phyloP scores from a whole-genome alignment of 495 filamentous ascomycete genomes.

The Neohortaea acidophila region DNA sequence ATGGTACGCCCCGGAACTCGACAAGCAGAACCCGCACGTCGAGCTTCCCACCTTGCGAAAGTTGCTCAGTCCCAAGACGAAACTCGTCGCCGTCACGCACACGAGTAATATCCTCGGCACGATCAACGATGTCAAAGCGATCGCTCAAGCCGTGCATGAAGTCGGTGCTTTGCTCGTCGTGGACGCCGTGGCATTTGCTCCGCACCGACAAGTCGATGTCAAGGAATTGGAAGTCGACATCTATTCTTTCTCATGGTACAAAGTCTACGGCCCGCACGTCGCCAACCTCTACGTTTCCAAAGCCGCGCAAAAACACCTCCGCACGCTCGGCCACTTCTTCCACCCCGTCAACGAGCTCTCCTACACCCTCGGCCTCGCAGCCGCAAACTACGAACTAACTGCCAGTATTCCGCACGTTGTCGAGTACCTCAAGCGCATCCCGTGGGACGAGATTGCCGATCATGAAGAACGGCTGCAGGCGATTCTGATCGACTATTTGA shows the following conservation, averaged over 20 bases:
- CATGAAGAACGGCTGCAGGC: constrained; percentile 48
- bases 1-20: constrained; percentile 46
- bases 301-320: constrained; percentile 33
- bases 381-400: constrained; percentile 50
- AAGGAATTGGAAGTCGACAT: constrained; percentile 50
- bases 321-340: constrained; percentile 51
- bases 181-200: constrained; percentile 55
- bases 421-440: constrained; percentile 37
- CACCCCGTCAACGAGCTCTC: constrained; percentile 41
- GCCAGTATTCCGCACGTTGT: constrained; percentile 41
- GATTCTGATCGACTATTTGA: constrained; percentile 42
- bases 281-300: constrained; percentile 48
- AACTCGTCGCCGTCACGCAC: constrained; percentile 54
- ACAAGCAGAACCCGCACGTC: constrained; percentile 38
- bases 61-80: constrained; percentile 43
- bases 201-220: constrained; percentile 54
- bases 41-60: constrained; percentile 35
- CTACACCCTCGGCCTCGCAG: constrained; percentile 50
- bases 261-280: constrained; percentile 45
- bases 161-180: constrained; percentile 35
- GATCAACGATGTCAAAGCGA: constrained; percentile 45
- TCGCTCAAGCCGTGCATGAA: constrained; percentile 37
- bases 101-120: constrained; percentile 55
- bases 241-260: constrained; percentile 61
- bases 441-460: constrained; percentile 36